A percentile compares a stretch with the other conserved stretches of the same genome.
phyloP scores from a whole-genome alignment of 2,329 filamentous ascomycete species.

The Teratosphaeriaceae sp. region DNA sequence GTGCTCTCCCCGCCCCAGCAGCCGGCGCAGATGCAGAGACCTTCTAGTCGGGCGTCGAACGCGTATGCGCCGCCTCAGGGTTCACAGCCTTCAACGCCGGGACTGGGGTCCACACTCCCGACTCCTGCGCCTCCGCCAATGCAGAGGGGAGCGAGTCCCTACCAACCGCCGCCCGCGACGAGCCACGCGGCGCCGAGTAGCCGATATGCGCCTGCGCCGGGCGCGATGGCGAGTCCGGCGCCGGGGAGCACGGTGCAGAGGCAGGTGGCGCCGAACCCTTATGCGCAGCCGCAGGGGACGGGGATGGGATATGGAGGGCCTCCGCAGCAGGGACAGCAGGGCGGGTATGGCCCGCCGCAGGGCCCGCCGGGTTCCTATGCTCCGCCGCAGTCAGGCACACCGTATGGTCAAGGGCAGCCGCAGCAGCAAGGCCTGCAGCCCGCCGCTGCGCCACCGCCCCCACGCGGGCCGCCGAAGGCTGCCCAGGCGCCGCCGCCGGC shows the following conservation, averaged over 20 bases:
- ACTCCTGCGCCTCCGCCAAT: slow-evolving; percentile 51
- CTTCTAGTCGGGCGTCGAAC: slow-evolving; percentile 51
- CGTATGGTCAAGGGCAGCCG: slow-evolving; percentile 24
- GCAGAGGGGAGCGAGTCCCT: slow-evolving; percentile 73
- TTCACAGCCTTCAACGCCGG: slow-evolving; percentile 30
- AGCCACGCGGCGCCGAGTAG: slow-evolving; percentile 59
- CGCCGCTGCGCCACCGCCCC: slow-evolving; percentile 30
- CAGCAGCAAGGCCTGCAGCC: slow-evolving; percentile 34
- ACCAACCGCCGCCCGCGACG: slow-evolving; percentile 66
- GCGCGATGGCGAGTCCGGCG: slow-evolving; percentile 43
- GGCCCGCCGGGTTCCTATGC: no score
- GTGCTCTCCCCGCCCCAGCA: slow-evolving; percentile 63
- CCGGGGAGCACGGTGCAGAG: slow-evolving; percentile 31
- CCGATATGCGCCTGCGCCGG: slow-evolving; percentile 65
- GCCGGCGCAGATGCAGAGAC: slow-evolving; percentile 45
- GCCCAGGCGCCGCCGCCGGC: slow-evolving; percentile 12
- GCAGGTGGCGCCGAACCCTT: slow-evolving; percentile 41
- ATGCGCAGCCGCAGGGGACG: slow-evolving; percentile 27
- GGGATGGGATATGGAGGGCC: slow-evolving; percentile 36
- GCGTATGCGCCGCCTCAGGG: slow-evolving; percentile 58
- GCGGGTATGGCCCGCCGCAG: no score
- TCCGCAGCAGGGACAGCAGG: slow-evolving; percentile 32
- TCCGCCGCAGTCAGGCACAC: not conserved
- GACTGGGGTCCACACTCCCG: slow-evolving; percentile 34
- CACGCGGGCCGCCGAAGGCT: slow-evolving; percentile 37